phyloP scores from a whole-genome alignment of 768 basidiomycete species.

The Mycena chlorophos region DNA sequence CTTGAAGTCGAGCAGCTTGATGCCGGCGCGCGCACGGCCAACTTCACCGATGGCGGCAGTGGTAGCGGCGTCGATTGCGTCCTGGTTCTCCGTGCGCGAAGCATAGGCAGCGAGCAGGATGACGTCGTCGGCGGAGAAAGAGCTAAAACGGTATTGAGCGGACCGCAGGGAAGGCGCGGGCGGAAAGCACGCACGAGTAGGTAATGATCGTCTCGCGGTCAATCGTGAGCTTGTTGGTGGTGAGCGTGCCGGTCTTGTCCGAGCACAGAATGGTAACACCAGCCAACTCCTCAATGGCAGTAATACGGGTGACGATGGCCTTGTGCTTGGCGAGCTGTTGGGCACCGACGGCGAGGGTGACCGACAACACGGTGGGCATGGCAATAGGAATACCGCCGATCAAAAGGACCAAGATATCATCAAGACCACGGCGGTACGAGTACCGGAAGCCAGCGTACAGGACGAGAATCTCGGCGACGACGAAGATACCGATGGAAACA shows the following conservation, averaged over 20 bases:
- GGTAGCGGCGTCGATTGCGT: slow-evolving; percentile 91
- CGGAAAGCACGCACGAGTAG: slow-evolving; percentile 42
- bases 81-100: slow-evolving; percentile 98
- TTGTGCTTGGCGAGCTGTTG: slow-evolving; percentile 99
- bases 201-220: slow-evolving; percentile 89
- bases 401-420: slow-evolving; percentile 97
- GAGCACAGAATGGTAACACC: slow-evolving; percentile 99
- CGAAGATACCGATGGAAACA: slow-evolving; percentile 94
- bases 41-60: slow-evolving; percentile 76
- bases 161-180: background rate
- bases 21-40: slow-evolving; percentile 78
- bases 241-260: slow-evolving; percentile 97
- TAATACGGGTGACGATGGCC: slow-evolving; percentile 99
- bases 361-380: slow-evolving; percentile 98
- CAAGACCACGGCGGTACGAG: slow-evolving; percentile 87
- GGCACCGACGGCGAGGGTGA: slow-evolving; percentile 97
- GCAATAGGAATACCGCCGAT: slow-evolving; percentile 99
- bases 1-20: slow-evolving; percentile 98
- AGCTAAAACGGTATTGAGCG: slow-evolving; percentile 35
- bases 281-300: slow-evolving; percentile 96
- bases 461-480: slow-evolving; percentile 89
- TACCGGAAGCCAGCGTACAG: slow-evolving; percentile 92
- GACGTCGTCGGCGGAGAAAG: slow-evolving; percentile 86
- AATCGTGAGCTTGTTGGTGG: slow-evolving; percentile 99
- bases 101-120: slow-evolving; percentile 94